These are phyloP conservation scores for Blastobotrys parvus DNA, from an alignment of 805 yeast species.

Conservation along the genomic window DNA sequence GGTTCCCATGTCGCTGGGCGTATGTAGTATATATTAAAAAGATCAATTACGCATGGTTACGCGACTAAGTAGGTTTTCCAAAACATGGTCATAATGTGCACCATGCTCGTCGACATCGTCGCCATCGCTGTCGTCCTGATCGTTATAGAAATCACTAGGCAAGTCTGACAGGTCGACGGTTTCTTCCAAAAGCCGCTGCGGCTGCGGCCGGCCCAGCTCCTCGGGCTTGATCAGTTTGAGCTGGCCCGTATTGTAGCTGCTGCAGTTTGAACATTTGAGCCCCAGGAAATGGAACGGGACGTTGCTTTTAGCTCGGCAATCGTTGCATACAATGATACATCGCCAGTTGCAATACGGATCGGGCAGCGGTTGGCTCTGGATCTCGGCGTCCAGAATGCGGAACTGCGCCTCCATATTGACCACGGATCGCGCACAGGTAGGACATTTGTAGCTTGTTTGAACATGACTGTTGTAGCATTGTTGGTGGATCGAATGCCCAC, in stretches of 20 bases:
- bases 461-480: conserved; percentile 72
- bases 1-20: conserved; percentile 32
- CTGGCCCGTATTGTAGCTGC: conserved; percentile 80
- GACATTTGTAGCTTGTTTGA: conserved; percentile 83
- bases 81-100: neutral
- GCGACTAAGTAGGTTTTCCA: neutral
- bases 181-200: neutral
- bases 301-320: conserved; percentile 75
- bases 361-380: conserved; percentile 67
- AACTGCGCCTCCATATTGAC: conserved; percentile 85
- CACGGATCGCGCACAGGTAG: conserved; percentile 78
- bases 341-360: conserved; percentile 71
- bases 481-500: conserved; percentile 94
- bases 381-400: conserved; percentile 78
- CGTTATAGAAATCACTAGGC: conserved; percentile 1
- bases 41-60: neutral
- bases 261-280: conserved; percentile 77
- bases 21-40: conserved; percentile 5
- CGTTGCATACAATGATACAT: conserved; percentile 62
- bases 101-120: conserved; percentile 4
- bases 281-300: conserved; percentile 79
- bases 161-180: neutral
- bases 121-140: conserved; percentile 3
- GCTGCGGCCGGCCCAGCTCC: conserved; percentile 20
- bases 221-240: conserved; percentile 61